These are phyloP conservation scores for Gonapodya sp. DNA, from an alignment of 192 early-diverging fungal species.

Conservation along the genomic window DNA sequence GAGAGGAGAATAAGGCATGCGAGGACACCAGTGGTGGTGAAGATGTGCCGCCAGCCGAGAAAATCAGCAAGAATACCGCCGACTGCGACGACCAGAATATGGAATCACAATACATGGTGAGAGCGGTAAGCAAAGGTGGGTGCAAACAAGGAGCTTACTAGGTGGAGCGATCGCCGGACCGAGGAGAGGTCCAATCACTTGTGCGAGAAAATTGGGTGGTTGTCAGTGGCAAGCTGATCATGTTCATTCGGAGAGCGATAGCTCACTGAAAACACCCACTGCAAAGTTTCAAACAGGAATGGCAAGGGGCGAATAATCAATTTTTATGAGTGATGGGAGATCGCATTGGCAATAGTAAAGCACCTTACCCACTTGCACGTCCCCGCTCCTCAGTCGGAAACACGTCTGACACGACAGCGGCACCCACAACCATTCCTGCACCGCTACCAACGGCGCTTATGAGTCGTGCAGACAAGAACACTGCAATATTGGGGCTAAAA, in stretches of 20 bases:
- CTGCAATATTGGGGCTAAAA: background rate
- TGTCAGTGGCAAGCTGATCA: too few species aligned
- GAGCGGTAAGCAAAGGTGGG: too few species aligned
- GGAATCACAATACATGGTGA: too few species aligned
- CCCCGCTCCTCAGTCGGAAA: constrained; percentile 2
- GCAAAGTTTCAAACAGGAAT: too few species aligned
- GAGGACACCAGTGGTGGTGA: background rate
- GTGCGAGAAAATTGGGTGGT: too few species aligned
- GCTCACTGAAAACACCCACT: background rate
- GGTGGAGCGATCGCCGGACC: background rate
- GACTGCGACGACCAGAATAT: too few species aligned
- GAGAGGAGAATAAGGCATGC: background rate
- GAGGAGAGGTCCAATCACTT: background rate
- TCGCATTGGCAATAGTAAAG: background rate
- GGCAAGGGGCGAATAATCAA: background rate
- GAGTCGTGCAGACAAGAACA: background rate
- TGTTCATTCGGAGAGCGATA: background rate
- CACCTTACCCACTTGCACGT: constrained; percentile 1
- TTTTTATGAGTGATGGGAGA: background rate
- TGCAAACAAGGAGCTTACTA: too few species aligned
- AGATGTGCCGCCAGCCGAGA: background rate
- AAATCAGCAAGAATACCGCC: background rate
- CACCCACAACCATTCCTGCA: constrained; percentile 1
- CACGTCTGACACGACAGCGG: constrained; percentile 6
- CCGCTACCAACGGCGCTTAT: background rate